phyloP scores from a whole-genome alignment of 2,329 filamentous ascomycete genomes.

The Ascochyta rabiei region DNA sequence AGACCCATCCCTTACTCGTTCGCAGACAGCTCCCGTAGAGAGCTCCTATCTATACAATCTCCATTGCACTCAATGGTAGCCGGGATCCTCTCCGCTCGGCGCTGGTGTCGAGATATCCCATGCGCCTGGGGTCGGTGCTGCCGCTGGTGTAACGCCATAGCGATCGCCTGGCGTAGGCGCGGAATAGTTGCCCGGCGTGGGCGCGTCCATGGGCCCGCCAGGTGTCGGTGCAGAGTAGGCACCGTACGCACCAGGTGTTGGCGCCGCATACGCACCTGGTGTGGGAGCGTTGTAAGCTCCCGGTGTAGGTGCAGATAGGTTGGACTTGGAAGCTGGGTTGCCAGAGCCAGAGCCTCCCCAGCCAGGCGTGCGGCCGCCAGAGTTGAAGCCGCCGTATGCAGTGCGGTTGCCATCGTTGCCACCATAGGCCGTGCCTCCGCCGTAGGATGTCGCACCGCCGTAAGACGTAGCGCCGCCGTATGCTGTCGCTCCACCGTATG shows the following conservation, averaged over 20 bases:
- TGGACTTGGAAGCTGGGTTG: constrained; percentile 32
- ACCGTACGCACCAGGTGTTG: constrained; percentile 44
- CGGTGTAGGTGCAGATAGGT: constrained; percentile 41
- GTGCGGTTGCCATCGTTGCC: constrained; percentile 48
- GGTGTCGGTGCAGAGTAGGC: constrained; percentile 47
- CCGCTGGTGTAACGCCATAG: constrained; percentile 54
- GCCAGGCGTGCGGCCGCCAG: constrained; percentile 56
- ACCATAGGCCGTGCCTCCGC: constrained; percentile 50
- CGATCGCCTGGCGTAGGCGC: constrained; percentile 47
- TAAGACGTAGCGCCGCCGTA: constrained; percentile 71
- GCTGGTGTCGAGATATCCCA: constrained; percentile 58
- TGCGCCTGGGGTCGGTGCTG: constrained; percentile 62
- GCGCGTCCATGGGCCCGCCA: constrained; percentile 47
- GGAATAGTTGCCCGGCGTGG: constrained; percentile 48
- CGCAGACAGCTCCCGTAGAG: background rate
- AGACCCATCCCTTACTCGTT: background rate
- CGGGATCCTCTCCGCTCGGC: constrained; percentile 34
- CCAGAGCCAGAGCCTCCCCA: constrained; percentile 62
- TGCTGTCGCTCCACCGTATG: constrained; percentile 51
- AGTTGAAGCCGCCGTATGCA: constrained; percentile 58
- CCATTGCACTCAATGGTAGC: constrained; percentile 26
- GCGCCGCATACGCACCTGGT: constrained; percentile 45
- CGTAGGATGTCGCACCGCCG: constrained; percentile 74
- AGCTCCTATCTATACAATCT: constrained; percentile 13
- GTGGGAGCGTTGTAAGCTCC: constrained; percentile 45